A percentile compares a stretch with the other conserved stretches of the same genome.
These are phyloP conservation scores for Polygonum aviculare DNA, from an alignment of 148 eudicot species.

Conservation along the genomic window DNA sequence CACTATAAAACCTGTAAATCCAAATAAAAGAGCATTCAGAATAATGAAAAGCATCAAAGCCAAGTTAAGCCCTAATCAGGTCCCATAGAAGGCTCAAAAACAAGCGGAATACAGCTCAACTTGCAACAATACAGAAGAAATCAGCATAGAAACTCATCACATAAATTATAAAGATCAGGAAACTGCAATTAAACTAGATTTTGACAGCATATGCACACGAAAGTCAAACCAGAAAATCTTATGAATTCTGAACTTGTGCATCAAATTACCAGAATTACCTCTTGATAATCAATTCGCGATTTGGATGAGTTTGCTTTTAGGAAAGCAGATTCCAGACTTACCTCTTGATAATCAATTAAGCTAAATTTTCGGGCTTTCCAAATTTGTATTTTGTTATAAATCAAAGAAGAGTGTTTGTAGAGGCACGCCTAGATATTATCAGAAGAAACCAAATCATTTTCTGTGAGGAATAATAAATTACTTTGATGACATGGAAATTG, in stretches of 20 bases:
- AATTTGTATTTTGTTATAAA: not conserved
- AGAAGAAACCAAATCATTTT: conserved; percentile 1
- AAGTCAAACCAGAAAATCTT: not conserved
- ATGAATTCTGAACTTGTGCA: not conserved
- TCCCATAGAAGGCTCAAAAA: not conserved
- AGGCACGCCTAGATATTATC: conserved; percentile 1
- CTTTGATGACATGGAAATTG: not conserved
- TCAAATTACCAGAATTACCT: conserved; percentile 2
- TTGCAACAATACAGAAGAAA: not conserved
- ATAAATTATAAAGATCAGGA: not conserved
- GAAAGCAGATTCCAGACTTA: conserved; percentile 1
- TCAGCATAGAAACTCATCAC: not conserved
- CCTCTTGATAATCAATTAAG: too few species aligned
- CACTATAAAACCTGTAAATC: conserved; percentile 7
- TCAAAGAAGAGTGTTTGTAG: not conserved
- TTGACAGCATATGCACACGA: not conserved
- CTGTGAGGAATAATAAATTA: not conserved
- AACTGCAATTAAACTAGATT: not conserved
- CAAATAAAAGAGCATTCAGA: not conserved
- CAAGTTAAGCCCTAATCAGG: not conserved
- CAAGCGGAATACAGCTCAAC: not conserved
- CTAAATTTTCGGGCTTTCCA: too few species aligned
- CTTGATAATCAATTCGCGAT: not conserved
- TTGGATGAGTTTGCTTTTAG: not conserved
- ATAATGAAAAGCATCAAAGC: not conserved